These are phyloP conservation scores for Ramaria sp. DNA, from an alignment of 768 basidiomycete genomes.

Conservation along the genomic window DNA sequence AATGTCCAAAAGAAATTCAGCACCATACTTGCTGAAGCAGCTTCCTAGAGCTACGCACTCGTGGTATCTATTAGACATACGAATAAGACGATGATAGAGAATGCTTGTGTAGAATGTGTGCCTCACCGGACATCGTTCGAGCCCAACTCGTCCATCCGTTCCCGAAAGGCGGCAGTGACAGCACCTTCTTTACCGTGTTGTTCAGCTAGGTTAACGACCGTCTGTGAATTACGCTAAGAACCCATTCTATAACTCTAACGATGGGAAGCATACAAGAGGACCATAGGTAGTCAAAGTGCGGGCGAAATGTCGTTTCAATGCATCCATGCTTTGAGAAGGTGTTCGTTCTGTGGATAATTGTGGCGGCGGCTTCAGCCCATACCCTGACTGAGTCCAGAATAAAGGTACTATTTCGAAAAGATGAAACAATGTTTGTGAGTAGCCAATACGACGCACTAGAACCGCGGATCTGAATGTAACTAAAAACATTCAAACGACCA, in stretches of 20 bases:
- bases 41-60: constrained; percentile 24
- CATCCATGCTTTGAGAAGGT: constrained; percentile 56
- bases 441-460: constrained; percentile 48
- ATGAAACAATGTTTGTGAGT: not conserved
- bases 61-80: constrained; percentile 41
- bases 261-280: constrained; percentile 47
- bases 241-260: not conserved
- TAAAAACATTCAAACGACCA: constrained; percentile 65
- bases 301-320: constrained; percentile 64
- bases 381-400: constrained; percentile 85
- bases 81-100: not conserved
- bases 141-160: constrained; percentile 48
- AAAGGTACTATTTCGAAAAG: constrained; percentile 56
- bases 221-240: constrained; percentile 29
- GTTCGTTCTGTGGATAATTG: constrained; percentile 64
- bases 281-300: constrained; percentile 61
- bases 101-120: not conserved
- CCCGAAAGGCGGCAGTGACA: constrained; percentile 69
- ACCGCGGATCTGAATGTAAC: constrained; percentile 84
- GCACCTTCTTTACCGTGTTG: constrained; percentile 78
- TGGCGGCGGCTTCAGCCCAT: constrained; percentile 82
- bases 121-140: constrained; percentile 47
- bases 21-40: not conserved
- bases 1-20: not conserved
- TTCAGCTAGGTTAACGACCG: constrained; percentile 84